Percentiles rank a stretch among this genome's conserved stretches.
Evolutionary conservation across 306 rosid species (phyloP).

Genomic region (Malus sylvestris): DNA sequence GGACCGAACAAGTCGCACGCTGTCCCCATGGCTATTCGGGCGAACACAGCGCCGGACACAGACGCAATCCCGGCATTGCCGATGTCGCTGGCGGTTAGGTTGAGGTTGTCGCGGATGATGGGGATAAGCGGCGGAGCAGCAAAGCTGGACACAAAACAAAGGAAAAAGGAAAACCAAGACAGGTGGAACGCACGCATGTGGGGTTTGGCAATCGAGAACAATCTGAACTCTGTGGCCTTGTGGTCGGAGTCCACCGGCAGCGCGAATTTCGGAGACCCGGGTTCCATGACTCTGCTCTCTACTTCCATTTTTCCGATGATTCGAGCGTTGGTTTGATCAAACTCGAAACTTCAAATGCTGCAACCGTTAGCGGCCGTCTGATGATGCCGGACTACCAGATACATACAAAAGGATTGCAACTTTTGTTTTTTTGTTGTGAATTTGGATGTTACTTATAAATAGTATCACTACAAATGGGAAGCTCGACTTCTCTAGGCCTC

Average conservation of each 20-base stretch:
- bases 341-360: too few relatives aligned
- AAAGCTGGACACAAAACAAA: conserved; percentile 73
- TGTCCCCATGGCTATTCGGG: conserved; percentile 72
- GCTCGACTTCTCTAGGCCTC: not conserved
- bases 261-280: conserved; percentile 29
- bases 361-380: not conserved
- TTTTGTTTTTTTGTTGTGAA: not conserved
- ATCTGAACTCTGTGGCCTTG: conserved; percentile 63
- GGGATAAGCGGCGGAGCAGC: conserved; percentile 81
- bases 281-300: conserved; percentile 20
- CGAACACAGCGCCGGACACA: conserved; percentile 76
- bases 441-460: not conserved
- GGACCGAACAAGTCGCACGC: conserved; percentile 86
- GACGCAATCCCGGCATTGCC: conserved; percentile 96
- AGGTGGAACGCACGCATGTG: conserved; percentile 90
- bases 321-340: too few relatives aligned
- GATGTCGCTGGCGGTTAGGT: conserved; percentile 75
- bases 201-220: conserved; percentile 58
- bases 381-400: not conserved
- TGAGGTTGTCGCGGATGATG: conserved; percentile 74
- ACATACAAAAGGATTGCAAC: not conserved
- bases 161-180: conserved; percentile 76
- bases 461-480: not conserved
- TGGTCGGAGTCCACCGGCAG: conserved; percentile 78
- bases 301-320: conserved; percentile 25